Evolutionary conservation across 257 asterid species (phyloP).

Genomic region (Ehretia macrophylla): DNA sequence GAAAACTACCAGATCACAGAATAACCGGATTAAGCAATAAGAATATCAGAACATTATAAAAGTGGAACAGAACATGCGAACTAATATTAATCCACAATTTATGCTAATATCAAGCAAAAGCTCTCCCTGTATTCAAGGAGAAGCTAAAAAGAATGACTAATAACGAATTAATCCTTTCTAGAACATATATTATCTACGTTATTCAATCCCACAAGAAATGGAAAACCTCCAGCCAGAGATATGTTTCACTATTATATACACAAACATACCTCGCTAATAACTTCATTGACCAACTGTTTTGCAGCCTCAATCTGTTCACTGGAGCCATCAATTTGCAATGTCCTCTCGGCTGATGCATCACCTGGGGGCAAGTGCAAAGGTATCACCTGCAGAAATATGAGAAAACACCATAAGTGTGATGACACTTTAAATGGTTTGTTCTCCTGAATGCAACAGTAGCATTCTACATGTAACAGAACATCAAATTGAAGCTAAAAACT

Average conservation of each 20-base stretch:
- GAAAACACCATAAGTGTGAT: conserved; percentile 6
- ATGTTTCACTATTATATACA: background rate
- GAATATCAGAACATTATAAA: background rate
- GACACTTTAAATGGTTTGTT: background rate
- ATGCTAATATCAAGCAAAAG: too few species aligned
- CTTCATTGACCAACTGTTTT: conserved; percentile 27
- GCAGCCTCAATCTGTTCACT: conserved; percentile 28
- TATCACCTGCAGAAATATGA: conserved; percentile 6
- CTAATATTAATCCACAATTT: too few species aligned
- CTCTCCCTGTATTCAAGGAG: background rate
- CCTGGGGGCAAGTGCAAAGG: conserved; percentile 35
- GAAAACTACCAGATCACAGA: background rate
- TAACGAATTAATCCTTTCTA: background rate
- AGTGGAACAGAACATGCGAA: background rate
- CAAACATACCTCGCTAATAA: conserved; percentile 24
- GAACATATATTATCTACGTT: too few species aligned
- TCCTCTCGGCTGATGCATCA: conserved; percentile 24
- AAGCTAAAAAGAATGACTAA: background rate
- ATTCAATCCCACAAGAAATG: background rate
- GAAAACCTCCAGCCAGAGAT: background rate
- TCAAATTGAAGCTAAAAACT: background rate
- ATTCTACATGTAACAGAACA: background rate
- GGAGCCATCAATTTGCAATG: conserved; percentile 26
- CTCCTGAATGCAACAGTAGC: background rate
- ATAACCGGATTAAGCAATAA: background rate